Conservation (phyloP, 345 rosid species). For the Toxicodendron radicans region DNA sequence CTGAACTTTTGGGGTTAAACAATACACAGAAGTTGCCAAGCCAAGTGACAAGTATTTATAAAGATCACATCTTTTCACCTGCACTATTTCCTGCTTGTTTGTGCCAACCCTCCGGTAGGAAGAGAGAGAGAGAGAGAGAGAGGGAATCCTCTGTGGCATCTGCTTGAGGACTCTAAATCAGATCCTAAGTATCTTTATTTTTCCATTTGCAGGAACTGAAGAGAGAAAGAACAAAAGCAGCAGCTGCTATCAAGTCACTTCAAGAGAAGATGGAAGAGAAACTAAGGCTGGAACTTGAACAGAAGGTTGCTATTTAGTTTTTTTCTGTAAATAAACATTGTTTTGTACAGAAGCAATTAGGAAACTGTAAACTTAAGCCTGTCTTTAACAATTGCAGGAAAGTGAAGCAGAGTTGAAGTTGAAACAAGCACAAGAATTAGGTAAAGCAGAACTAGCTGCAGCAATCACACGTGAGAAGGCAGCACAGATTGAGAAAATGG, state of each 20-base stretch:
- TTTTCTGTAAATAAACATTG: slow-evolving; percentile 1
- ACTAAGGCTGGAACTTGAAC: slow-evolving; percentile 71
- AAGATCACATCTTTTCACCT: not conserved
- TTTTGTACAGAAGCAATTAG: slow-evolving; percentile 13
- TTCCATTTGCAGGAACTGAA: slow-evolving; percentile 72
- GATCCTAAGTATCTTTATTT: slow-evolving; percentile 10
- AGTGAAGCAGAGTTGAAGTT: slow-evolving; percentile 61
- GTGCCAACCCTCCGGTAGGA: not conserved
- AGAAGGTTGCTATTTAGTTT: slow-evolving; percentile 52
- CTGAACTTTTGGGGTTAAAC: too few relatives aligned
- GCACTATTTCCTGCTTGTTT: not conserved
- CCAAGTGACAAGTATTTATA: not conserved
- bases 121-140: too few relatives aligned
- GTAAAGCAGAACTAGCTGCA: slow-evolving; percentile 78
- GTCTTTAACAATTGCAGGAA: slow-evolving; percentile 53
- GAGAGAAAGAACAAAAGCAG: slow-evolving; percentile 88
- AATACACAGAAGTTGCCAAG: not conserved
- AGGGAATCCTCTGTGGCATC: not conserved
- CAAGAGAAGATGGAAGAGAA: slow-evolving; percentile 89
- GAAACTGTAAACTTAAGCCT: slow-evolving; percentile 21
- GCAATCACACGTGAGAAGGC: slow-evolving; percentile 79
- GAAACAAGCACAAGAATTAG: slow-evolving; percentile 61
- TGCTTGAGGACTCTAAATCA: not conserved
- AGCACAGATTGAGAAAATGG: slow-evolving; percentile 76
- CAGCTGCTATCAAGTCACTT: slow-evolving; percentile 70